Evolutionary conservation across 768 basidiomycete species (phyloP).

Genomic region (Tulasnella sp.): DNA sequence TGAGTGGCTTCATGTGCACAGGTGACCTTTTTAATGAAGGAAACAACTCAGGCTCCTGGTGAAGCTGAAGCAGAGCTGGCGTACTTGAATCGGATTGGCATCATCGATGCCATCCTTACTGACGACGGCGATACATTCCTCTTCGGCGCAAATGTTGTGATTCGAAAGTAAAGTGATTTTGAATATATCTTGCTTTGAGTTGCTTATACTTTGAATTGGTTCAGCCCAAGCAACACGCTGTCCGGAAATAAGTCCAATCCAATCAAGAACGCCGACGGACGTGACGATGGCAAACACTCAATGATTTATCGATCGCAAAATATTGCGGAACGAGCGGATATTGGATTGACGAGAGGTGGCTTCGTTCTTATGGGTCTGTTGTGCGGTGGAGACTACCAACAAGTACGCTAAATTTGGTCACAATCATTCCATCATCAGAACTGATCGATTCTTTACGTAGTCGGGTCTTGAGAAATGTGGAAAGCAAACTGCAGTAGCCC

Average conservation of each 20-base stretch:
- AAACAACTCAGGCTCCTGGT: constrained; percentile 45
- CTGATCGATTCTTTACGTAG: no score
- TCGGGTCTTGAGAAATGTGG: constrained; percentile 54
- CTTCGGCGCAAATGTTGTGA: constrained; percentile 71
- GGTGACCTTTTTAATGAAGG: neutral
- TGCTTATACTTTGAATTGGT: no score
- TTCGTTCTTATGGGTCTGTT: constrained; percentile 72
- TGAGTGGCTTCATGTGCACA: constrained; percentile 16
- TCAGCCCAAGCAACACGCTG: constrained; percentile 55
- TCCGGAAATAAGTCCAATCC: constrained; percentile 58
- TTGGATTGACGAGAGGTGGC: constrained; percentile 47
- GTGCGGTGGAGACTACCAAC: constrained; percentile 84
- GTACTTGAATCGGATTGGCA: constrained; percentile 62
- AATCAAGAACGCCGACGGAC: constrained; percentile 49
- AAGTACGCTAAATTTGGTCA: constrained; percentile 25
- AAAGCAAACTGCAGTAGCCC: constrained; percentile 53
- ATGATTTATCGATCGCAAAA: constrained; percentile 30
- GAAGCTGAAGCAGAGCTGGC: constrained; percentile 94
- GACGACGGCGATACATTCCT: constrained; percentile 91
- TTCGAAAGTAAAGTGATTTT: constrained; percentile 52
- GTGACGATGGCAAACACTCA: constrained; percentile 60
- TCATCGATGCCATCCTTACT: constrained; percentile 79
- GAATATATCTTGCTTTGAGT: no score
- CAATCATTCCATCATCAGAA: neutral
- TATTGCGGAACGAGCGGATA: constrained; percentile 34